Conservation (phyloP, 495 filamentous ascomycete genomes). For the Amphirosellinia nigrospora region DNA sequence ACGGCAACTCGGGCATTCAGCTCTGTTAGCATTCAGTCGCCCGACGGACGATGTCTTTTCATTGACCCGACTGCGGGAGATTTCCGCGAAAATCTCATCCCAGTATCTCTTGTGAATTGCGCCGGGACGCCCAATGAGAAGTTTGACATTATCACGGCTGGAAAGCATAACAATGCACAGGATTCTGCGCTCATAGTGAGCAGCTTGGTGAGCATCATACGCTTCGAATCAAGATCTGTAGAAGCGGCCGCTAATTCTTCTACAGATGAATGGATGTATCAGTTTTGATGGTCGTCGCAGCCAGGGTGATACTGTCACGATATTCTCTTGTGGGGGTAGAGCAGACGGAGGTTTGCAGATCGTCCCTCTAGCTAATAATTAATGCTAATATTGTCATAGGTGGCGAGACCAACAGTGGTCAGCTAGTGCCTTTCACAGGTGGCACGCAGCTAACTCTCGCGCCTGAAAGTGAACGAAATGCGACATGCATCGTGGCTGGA, state of each 20-base stretch:
- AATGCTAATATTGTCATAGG: constrained; percentile 36
- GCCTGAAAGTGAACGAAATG: constrained; percentile 46
- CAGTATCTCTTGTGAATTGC: constrained; percentile 53
- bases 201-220: constrained; percentile 40
- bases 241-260: constrained; percentile 17
- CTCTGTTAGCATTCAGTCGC: constrained; percentile 52
- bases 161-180: constrained; percentile 53
- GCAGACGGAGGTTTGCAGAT: constrained; percentile 53
- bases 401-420: constrained; percentile 49
- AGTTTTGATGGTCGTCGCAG: constrained; percentile 55
- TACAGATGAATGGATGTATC: constrained; percentile 54
- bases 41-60: constrained; percentile 58
- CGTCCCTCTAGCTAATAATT: background rate
- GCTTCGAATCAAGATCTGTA: background rate
- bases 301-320: constrained; percentile 52
- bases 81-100: constrained; percentile 62
- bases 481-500: constrained; percentile 50
- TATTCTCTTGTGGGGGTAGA: constrained; percentile 61
- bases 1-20: constrained; percentile 55
- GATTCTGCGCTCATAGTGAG: constrained; percentile 55
- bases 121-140: constrained; percentile 56
- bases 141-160: constrained; percentile 60
- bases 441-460: constrained; percentile 50
- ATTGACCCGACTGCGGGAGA: constrained; percentile 61
- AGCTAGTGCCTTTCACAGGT: constrained; percentile 49